Base-by-base conservation (phyloP, 495 filamentous ascomycete genomes). In the Acidomyces sp. region DNA sequence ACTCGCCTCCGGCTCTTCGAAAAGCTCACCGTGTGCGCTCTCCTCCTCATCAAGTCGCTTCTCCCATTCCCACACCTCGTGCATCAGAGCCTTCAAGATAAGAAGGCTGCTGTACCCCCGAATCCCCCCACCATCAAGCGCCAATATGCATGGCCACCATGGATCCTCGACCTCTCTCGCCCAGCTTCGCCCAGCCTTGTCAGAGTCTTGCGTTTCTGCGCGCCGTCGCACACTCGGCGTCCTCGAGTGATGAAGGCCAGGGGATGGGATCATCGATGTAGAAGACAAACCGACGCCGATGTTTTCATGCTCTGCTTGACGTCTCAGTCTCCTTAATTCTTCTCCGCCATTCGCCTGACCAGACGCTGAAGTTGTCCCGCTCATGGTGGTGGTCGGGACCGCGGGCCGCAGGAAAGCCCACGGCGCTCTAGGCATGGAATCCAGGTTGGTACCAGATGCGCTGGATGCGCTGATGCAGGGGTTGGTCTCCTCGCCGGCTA, bases 91-190 rank as follows among this genome's bases (percentile, higher is more conserved):
- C 37, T 62, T 49, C 17, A 64, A 40, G 18, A 62, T 62, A 34
- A 64, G 29, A 15, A 64, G 54, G 39, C 52, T 56, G 22, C 58
- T 59, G 41, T 62, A 64, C 23, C 61, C 61, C 27, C 61, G 43
- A 17, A 64, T 64, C 7, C 61, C 61, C 11, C 61, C 61, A 16
- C 61, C 61, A 50, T 64, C 61, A 34, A 56, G 31, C 10, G 43
- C 41, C 16, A 54, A 33, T 19, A 54, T 53, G n/a, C 42, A 46
- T 16, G 55, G 54, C 16, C 41, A 37, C 55, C 55, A 58, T 2
- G 54, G 18, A 26, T 53, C 45, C 10, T 51, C 40, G 1, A 53
- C 48, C 24, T 49, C 27, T 38, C 46, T 35, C n/a, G 54, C 54
- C 50, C 53, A 52, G 18, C 35, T 37, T 34, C 53, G 23, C n/a